Percentiles rank a stretch among this genome's conserved stretches.
These are phyloP conservation scores for Cercospora berteroae DNA, from an alignment of 2,329 filamentous ascomycete genomes.

Conservation along the genomic window DNA sequence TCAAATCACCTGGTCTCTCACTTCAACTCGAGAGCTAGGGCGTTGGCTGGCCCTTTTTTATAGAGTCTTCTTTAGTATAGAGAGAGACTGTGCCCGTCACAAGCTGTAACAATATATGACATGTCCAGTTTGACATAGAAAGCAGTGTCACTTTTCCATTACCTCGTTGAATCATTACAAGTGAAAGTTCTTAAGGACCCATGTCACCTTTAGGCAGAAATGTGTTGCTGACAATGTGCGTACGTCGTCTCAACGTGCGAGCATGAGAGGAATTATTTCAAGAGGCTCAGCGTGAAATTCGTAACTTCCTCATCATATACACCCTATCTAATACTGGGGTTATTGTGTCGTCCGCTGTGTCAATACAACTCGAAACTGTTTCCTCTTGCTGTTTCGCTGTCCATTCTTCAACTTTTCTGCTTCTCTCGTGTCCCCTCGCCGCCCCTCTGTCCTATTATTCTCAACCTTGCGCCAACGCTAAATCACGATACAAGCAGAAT, in stretches of 20 bases:
- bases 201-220: no score
- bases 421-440: neutral
- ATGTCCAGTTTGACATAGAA: neutral
- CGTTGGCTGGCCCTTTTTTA: slow-evolving; percentile 16
- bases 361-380: neutral
- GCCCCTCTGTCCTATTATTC: neutral
- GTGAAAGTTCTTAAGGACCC: no score
- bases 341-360: neutral
- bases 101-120: slow-evolving; percentile 16
- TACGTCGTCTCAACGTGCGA: no score
- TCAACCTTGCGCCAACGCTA: neutral
- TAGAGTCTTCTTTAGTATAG: slow-evolving; percentile 5
- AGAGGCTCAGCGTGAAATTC: neutral
- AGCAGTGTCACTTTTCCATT: neutral
- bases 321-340: neutral
- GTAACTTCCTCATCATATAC: neutral
- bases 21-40: slow-evolving; percentile 23
- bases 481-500: neutral
- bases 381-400: neutral
- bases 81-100: slow-evolving; percentile 19
- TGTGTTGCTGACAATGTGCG: no score
- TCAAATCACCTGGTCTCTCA: slow-evolving; percentile 13
- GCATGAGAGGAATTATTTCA: neutral
- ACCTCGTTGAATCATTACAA: neutral
- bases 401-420: neutral